Conservation (phyloP, 192 early-diverging fungal genomes). For the Haplosporangium gracile region DNA sequence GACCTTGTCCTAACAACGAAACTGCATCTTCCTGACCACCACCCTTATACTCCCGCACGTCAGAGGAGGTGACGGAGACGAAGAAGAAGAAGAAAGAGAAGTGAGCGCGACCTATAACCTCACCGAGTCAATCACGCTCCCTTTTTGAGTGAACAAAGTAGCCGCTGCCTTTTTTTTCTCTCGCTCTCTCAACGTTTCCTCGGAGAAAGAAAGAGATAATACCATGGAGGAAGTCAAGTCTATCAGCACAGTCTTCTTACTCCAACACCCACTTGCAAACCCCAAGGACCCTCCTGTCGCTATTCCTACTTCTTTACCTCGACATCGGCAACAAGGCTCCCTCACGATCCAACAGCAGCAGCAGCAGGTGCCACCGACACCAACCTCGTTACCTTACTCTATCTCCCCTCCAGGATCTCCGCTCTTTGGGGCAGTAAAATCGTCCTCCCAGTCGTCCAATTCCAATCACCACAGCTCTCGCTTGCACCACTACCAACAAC, state of each 20-base stretch:
- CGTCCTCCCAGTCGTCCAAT: neutral
- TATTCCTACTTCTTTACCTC: conserved; percentile 41
- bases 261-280: conserved; percentile 52
- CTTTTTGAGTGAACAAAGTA: neutral
- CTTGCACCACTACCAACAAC: neutral
- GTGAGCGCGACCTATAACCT: neutral
- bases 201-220: conserved; percentile 1
- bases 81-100: neutral
- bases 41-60: neutral
- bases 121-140: neutral
- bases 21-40: neutral
- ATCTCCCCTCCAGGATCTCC: conserved; percentile 46
- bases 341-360: neutral
- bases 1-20: conserved; percentile 4
- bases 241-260: conserved; percentile 32
- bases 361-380: conserved; percentile 33
- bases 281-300: conserved; percentile 49
- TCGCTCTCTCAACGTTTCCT: neutral
- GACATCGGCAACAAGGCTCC: conserved; percentile 26
- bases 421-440: conserved; percentile 6
- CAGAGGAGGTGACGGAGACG: neutral
- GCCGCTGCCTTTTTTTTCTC: neutral
- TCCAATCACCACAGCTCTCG: neutral
- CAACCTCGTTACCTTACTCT: conserved; percentile 28
- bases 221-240: conserved; percentile 28